Base-by-base conservation (phyloP, 2,329 filamentous ascomycete genomes). In the Cladophialophora chaetospira region DNA sequence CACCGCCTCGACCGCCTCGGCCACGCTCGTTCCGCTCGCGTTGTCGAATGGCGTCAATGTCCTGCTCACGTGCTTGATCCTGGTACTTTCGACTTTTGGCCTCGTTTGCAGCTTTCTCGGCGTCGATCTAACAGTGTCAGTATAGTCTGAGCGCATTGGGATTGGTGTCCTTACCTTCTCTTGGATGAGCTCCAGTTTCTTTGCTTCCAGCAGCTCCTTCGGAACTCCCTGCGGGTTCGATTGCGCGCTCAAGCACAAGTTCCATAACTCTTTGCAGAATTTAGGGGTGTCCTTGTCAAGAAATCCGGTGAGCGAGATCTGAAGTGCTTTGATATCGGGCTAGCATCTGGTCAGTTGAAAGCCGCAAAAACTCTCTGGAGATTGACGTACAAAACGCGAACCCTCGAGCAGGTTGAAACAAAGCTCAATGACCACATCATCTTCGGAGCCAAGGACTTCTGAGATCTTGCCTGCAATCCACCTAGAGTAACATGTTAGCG, bases 231-330 rank as follows among this genome's bases (percentile, higher is more conserved):
- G 88, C 0, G 91, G 86, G 71, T 87, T 96, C 36, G 82, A 79
- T 73, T 99, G 94, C 8, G 91, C 94, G 72, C 92, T 97, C 43
- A 99, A 76, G 66, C 93, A 88, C 15, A 99, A 78, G 57, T 87
- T 89, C 94, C 94, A 99, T 10, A 99, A 76, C 62, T 97, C 90
- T 70, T 96, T 93, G 73, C 93, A 97, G 70, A 99, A 99, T 0
- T 81, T 75, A 1, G 91, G 80, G 0, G 91, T 94, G 65, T 97
- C 91, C 72, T 95, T 93, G 68, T 96, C 92, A 65, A 99, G 83
- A 68, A 99, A 99, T 1, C 93, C 94, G 1, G 90, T 94, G 62
- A 99, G 86, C 68, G 95, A 88, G 65, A 97, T 96, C 71, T 99
- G 94, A 53, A 97, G 82, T 43, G 88, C 85, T 75, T 97, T 99